Evolutionary conservation across 805 yeast genomes (phyloP).

Genomic region (Candida tallmaniae): DNA sequence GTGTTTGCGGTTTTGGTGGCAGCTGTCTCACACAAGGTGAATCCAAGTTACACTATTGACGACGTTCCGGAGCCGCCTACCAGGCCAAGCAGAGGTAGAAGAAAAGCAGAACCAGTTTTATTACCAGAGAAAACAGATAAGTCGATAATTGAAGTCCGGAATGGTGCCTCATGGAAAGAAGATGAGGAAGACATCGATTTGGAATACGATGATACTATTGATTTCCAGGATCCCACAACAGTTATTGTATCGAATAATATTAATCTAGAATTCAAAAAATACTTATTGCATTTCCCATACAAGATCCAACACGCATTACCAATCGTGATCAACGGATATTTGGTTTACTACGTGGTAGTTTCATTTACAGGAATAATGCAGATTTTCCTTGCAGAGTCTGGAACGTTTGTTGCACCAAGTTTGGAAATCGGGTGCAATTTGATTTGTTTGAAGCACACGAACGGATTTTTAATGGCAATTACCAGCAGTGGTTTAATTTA

Average conservation of each 20-base stretch:
- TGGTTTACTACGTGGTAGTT: slow-evolving; percentile 47
- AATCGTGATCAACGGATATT: slow-evolving; percentile 24
- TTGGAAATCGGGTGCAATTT: slow-evolving; percentile 50
- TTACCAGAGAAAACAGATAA: slow-evolving; percentile 13
- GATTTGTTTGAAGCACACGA: slow-evolving; percentile 30
- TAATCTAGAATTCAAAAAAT: slow-evolving; percentile 23
- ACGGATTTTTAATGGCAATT: slow-evolving; percentile 35
- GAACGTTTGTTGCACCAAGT: slow-evolving; percentile 43
- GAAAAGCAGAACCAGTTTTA: slow-evolving; percentile 8
- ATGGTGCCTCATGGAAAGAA: slow-evolving; percentile 38
- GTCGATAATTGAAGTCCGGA: slow-evolving; percentile 37
- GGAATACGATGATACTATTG: slow-evolving; percentile 33
- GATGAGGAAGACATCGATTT: slow-evolving; percentile 32
- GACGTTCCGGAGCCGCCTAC: neutral
- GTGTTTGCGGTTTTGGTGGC: slow-evolving; percentile 34
- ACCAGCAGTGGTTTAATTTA: slow-evolving; percentile 49
- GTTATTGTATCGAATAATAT: slow-evolving; percentile 40
- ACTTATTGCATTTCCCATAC: slow-evolving; percentile 41
- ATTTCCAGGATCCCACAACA: slow-evolving; percentile 42
- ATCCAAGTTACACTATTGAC: slow-evolving; percentile 3
- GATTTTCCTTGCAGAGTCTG: slow-evolving; percentile 39
- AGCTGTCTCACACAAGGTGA: slow-evolving; percentile 23
- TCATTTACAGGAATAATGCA: slow-evolving; percentile 57
- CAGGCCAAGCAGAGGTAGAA: neutral
- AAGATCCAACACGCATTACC: slow-evolving; percentile 47